Percentiles rank a stretch among this genome's conserved stretches.
Conservation (phyloP, 495 filamentous ascomycete genomes). For the Xylaria telfairii region DNA sequence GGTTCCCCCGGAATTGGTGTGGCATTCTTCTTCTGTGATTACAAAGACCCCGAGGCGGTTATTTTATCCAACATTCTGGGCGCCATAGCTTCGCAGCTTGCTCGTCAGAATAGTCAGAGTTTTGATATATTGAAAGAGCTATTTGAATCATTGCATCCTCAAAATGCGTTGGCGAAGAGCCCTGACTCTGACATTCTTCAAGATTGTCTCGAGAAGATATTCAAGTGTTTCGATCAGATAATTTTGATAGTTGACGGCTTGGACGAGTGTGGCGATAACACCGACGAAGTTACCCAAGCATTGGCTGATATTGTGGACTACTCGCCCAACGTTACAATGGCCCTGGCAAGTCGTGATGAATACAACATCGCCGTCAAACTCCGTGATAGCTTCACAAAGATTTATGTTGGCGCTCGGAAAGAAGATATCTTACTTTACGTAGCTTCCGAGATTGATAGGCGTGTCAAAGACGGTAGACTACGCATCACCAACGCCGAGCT, state of each 20-base stretch:
- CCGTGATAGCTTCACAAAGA: conserved; percentile 27
- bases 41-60: conserved; percentile 41
- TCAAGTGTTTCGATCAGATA: conserved; percentile 29
- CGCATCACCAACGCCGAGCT: conserved; percentile 31
- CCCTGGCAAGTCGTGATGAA: conserved; percentile 38
- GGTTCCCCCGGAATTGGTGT: conserved; percentile 28
- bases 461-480: conserved; percentile 28
- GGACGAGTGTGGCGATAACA: conserved; percentile 37
- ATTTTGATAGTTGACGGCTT: conserved; percentile 42
- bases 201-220: conserved; percentile 32
- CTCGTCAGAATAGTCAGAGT: conserved; percentile 40
- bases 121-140: conserved; percentile 37
- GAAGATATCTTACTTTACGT: conserved; percentile 44
- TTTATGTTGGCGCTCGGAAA: conserved; percentile 41
- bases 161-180: neutral
- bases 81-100: conserved; percentile 42
- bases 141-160: conserved; percentile 30
- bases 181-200: conserved; percentile 16
- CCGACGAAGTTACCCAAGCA: conserved; percentile 25
- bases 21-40: conserved; percentile 52
- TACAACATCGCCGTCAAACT: conserved; percentile 29
- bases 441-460: conserved; percentile 41
- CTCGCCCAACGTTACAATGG: conserved; percentile 31
- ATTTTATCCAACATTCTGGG: conserved; percentile 39
- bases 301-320: conserved; percentile 26